phyloP scores from a whole-genome alignment of 2,329 filamentous ascomycete genomes.

The Furcasterigmium sp. region DNA sequence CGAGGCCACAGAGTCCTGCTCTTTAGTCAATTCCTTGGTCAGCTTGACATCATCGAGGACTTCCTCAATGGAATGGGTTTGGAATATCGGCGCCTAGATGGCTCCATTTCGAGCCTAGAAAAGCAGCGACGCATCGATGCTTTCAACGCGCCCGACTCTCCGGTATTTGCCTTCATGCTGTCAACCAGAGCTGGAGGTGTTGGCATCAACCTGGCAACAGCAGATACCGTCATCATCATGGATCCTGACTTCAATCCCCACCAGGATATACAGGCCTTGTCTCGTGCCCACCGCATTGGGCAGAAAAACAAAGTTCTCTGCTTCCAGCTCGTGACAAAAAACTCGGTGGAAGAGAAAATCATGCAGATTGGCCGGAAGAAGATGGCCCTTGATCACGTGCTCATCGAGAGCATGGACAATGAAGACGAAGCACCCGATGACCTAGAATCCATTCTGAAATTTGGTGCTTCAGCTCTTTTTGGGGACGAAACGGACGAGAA shows the following conservation, averaged over 20 bases:
- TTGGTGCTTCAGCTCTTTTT: constrained; percentile 84
- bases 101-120: constrained; percentile 71
- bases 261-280: constrained; percentile 93
- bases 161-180: constrained; percentile 83
- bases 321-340: constrained; percentile 88
- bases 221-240: constrained; percentile 96
- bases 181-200: constrained; percentile 95
- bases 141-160: constrained; percentile 81
- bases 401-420: constrained; percentile 87
- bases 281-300: constrained; percentile 90
- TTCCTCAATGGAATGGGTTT: constrained; percentile 75
- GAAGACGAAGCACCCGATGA: constrained; percentile 77
- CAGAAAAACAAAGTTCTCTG: constrained; percentile 95
- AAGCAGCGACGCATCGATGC: constrained; percentile 94
- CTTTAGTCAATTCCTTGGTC: constrained; percentile 90
- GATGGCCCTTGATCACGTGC: constrained; percentile 88
- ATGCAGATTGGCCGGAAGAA: constrained; percentile 94
- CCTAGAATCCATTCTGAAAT: constrained; percentile 79
- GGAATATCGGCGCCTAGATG: constrained; percentile 76
- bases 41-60: constrained; percentile 87
- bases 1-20: constrained; percentile 87
- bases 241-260: constrained; percentile 98
- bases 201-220: constrained; percentile 94
- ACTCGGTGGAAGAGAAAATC: constrained; percentile 89
- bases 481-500: constrained; percentile 60